phyloP scores from a whole-genome alignment of 495 filamentous ascomycete species.

The Cryomyces minteri region DNA sequence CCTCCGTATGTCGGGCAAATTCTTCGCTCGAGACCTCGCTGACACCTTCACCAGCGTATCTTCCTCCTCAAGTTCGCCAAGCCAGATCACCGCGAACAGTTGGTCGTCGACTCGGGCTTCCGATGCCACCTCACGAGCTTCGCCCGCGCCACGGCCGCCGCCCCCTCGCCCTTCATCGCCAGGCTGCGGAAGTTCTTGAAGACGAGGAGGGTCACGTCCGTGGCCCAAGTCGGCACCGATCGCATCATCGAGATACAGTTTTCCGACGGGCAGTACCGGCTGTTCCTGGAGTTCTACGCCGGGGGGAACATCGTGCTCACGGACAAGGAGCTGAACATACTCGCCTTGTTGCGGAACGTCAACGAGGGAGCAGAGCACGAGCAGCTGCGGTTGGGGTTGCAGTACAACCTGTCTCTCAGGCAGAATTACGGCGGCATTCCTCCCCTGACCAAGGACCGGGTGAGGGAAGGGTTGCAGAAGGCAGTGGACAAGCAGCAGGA shows the following conservation, averaged over 20 bases:
- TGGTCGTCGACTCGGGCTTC: slow-evolving; percentile 88
- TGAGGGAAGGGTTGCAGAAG: slow-evolving; percentile 50
- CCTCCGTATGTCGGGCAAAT: slow-evolving; percentile 36
- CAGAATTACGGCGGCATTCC: slow-evolving; percentile 67
- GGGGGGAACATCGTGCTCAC: slow-evolving; percentile 89
- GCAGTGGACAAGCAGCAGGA: slow-evolving; percentile 35
- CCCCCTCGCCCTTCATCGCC: slow-evolving; percentile 67
- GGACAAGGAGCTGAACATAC: slow-evolving; percentile 56
- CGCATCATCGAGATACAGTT: slow-evolving; percentile 85
- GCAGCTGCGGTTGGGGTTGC: slow-evolving; percentile 51
- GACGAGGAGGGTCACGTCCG: slow-evolving; percentile 61
- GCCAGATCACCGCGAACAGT: slow-evolving; percentile 66
- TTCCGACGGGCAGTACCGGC: slow-evolving; percentile 69
- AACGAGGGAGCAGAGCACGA: slow-evolving; percentile 55
- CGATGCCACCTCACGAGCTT: slow-evolving; percentile 87
- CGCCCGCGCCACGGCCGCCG: slow-evolving; percentile 62
- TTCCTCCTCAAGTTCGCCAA: slow-evolving; percentile 87
- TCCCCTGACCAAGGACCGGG: slow-evolving; percentile 47
- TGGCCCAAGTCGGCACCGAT: slow-evolving; percentile 81
- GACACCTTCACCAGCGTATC: slow-evolving; percentile 40
- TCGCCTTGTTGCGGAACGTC: slow-evolving; percentile 68
- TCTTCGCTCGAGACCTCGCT: neutral
- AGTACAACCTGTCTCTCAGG: slow-evolving; percentile 63
- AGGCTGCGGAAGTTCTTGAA: slow-evolving; percentile 74
- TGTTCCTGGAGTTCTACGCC: slow-evolving; percentile 93